Evolutionary conservation across 176 grass and related monocot species (phyloP).

Genomic region (Alopecurus myosuroides): DNA sequence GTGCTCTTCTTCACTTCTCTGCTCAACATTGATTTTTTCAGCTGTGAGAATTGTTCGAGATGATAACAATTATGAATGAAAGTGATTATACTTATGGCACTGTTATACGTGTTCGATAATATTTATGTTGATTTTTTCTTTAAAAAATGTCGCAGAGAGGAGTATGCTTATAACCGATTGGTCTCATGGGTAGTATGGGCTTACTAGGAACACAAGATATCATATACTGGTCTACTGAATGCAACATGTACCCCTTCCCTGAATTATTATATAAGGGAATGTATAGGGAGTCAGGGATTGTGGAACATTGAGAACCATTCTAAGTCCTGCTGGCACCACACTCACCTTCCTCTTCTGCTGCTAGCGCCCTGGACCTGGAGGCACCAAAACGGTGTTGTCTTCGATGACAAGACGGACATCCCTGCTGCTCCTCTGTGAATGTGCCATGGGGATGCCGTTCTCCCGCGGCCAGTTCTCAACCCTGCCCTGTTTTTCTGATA

Average conservation of each 20-base stretch:
- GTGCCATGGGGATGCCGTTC: too few species aligned
- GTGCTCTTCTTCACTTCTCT: slow-evolving; percentile 7
- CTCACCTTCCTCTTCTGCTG: too few species aligned
- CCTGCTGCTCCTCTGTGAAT: too few species aligned
- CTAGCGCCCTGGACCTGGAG: too few species aligned
- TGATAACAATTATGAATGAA: slow-evolving; percentile 7
- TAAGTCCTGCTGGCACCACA: too few species aligned
- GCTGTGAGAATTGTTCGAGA: neutral
- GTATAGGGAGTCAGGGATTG: too few species aligned
- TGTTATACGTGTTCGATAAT: neutral
- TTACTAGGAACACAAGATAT: neutral
- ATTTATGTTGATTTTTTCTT: neutral
- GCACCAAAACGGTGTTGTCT: too few species aligned
- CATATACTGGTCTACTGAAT: neutral
- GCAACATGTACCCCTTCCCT: neutral
- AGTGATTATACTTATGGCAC: slow-evolving; percentile 8
- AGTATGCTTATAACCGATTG: neutral
- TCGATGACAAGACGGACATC: too few species aligned
- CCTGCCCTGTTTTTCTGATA: too few species aligned
- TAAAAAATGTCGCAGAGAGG: neutral
- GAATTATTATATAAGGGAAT: neutral
- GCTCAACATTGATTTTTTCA: slow-evolving; percentile 28
- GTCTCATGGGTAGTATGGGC: neutral
- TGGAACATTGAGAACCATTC: too few species aligned
- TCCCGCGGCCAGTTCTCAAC: too few species aligned